These are phyloP conservation scores for Fagus crenata DNA, from an alignment of 306 rosid genomes.

Conservation along the genomic window DNA sequence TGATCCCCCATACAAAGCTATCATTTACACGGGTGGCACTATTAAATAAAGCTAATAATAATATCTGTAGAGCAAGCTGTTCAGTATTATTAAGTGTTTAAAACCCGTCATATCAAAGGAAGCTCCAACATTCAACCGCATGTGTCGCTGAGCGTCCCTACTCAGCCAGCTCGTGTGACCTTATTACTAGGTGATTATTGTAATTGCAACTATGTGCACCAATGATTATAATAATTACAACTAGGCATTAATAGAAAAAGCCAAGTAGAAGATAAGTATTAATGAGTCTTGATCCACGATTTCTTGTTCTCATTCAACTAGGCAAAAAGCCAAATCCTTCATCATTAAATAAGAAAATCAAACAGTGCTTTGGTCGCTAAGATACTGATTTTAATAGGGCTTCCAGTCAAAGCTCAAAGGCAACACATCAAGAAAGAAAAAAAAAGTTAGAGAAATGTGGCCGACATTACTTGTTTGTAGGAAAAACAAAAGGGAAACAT, in stretches of 20 bases:
- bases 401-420: constrained; percentile 42
- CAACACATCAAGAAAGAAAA: constrained; percentile 18
- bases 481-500: constrained; percentile 56
- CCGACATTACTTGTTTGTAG: constrained; percentile 70
- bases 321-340: constrained; percentile 27
- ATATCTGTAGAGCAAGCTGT: too few relatives aligned
- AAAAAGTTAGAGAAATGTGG: constrained; percentile 50
- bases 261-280: constrained; percentile 22
- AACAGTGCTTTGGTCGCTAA: constrained; percentile 38
- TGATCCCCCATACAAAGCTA: too few relatives aligned
- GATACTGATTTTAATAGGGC: constrained; percentile 11
- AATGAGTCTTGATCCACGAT: constrained; percentile 28
- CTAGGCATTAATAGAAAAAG: constrained; percentile 4
- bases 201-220: constrained; percentile 19
- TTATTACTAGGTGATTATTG: constrained; percentile 43
- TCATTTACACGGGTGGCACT: too few relatives aligned
- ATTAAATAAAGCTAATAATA: too few relatives aligned
- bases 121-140: constrained; percentile 48
- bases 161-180: constrained; percentile 59
- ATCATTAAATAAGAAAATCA: constrained; percentile 38
- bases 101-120: neutral
- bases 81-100: too few relatives aligned
- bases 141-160: constrained; percentile 37
- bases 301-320: constrained; percentile 38
- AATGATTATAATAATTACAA: constrained; percentile 36